Percentiles rank a stretch among this genome's conserved stretches.
Conservation (phyloP, 1,139 yeast species). For the Wickerhamomyces sp. region DNA sequence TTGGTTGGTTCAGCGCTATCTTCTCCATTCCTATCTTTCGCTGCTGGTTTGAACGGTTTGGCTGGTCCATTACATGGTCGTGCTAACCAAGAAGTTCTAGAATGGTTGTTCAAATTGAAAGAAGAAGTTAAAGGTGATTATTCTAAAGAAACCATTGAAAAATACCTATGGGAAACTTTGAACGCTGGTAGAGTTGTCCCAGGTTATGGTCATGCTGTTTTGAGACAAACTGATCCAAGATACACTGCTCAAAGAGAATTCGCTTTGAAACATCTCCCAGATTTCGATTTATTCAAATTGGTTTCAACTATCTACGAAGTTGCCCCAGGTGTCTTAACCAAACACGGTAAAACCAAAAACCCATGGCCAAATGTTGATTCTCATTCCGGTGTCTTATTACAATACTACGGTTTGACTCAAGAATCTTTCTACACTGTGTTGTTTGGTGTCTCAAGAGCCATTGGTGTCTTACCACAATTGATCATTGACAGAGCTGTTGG, state of each 20-base stretch:
- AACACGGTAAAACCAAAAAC: constrained; percentile 98
- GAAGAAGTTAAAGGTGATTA: constrained; percentile 67
- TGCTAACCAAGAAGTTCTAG: constrained; percentile 97
- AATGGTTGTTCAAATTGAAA: constrained; percentile 84
- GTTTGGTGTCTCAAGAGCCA: constrained; percentile 97
- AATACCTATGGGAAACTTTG: constrained; percentile 87
- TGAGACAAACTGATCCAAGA: constrained; percentile 56
- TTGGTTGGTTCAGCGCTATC: constrained; percentile 94
- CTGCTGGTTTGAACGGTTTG: constrained; percentile 94
- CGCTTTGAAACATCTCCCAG: constrained; percentile 96
- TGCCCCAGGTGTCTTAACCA: constrained; percentile 91
- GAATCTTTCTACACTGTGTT: constrained; percentile 95
- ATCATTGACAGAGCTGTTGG: constrained; percentile 96
- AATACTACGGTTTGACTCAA: constrained; percentile 95
- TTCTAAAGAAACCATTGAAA: constrained; percentile 73
- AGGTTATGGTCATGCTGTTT: constrained; percentile 53
- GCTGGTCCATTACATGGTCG: constrained; percentile 99
- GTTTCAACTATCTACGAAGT: constrained; percentile 90
- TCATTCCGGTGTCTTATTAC: constrained; percentile 94
- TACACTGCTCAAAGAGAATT: constrained; percentile 96
- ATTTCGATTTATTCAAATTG: constrained; percentile 85
- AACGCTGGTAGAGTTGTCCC: constrained; percentile 95
- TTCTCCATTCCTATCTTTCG: constrained; percentile 85
- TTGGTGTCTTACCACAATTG: constrained; percentile 96
- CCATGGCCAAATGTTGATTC: constrained; percentile 99